Percentiles rank a stretch among this genome's conserved stretches.
Evolutionary conservation across 1,139 yeast species (phyloP).

Genomic region (Candida glucosophila): DNA sequence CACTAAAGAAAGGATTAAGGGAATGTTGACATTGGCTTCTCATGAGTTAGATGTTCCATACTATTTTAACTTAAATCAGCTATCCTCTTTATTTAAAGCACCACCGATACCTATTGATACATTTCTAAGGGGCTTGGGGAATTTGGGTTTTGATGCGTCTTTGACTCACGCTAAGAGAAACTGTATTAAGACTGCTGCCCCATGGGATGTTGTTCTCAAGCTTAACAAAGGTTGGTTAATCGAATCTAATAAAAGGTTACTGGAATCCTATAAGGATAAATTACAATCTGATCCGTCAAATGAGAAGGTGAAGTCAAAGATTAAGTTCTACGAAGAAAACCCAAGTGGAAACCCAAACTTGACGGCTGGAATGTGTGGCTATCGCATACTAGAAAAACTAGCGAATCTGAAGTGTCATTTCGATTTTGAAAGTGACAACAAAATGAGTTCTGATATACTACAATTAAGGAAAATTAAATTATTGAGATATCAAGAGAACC

Average conservation of each 20-base stretch:
- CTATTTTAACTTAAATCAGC: slow-evolving; percentile 71
- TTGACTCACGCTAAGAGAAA: slow-evolving; percentile 85
- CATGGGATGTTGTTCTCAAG: slow-evolving; percentile 71
- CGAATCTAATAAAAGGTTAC: slow-evolving; percentile 26
- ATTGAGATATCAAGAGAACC: slow-evolving; percentile 85
- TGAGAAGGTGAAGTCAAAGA: slow-evolving; percentile 26
- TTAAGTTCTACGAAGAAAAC: slow-evolving; percentile 18
- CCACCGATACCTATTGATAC: slow-evolving; percentile 76
- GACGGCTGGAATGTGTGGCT: slow-evolving; percentile 47
- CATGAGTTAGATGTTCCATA: slow-evolving; percentile 65
- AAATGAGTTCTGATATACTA: slow-evolving; percentile 46
- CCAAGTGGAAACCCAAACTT: slow-evolving; percentile 26
- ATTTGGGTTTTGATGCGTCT: slow-evolving; percentile 72
- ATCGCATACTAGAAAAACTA: slow-evolving; percentile 44
- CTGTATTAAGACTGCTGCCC: slow-evolving; percentile 83
- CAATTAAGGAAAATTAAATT: slow-evolving; percentile 65
- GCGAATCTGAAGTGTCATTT: slow-evolving; percentile 26
- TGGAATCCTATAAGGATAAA: slow-evolving; percentile 17
- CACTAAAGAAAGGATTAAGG: slow-evolving; percentile 77
- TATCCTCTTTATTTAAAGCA: slow-evolving; percentile 68
- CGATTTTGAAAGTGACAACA: slow-evolving; percentile 41
- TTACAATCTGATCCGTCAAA: slow-evolving; percentile 27
- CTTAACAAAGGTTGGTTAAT: slow-evolving; percentile 62
- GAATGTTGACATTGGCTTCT: slow-evolving; percentile 81
- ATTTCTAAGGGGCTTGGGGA: slow-evolving; percentile 75